phyloP scores from a whole-genome alignment of 1,139 yeast species.

The Suhomyces coccinellae region DNA sequence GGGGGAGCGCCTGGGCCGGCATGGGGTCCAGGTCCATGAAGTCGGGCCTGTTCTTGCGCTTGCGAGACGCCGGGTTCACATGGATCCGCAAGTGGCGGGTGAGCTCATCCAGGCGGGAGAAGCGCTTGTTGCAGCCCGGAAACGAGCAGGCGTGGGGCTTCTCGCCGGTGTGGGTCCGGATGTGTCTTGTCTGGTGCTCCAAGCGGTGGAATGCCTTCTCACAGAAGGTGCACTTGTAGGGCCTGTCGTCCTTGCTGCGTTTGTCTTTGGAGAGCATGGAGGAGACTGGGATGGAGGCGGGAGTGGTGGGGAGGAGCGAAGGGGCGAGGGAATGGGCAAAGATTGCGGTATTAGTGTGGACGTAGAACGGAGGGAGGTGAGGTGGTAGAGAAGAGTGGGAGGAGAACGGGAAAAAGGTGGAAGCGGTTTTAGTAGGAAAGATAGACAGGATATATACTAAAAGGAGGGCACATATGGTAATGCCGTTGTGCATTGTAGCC shows the following conservation, averaged over 20 bases:
- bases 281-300: neutral
- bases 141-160: conserved; percentile 87
- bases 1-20: neutral
- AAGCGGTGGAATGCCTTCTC: conserved; percentile 88
- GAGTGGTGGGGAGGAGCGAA: too few species aligned
- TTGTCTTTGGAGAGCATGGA: conserved; percentile 11
- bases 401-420: neutral
- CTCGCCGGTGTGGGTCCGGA: conserved; percentile 94
- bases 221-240: conserved; percentile 90
- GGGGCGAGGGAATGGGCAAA: too few species aligned
- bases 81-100: conserved; percentile 90
- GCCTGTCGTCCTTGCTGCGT: conserved; percentile 41
- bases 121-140: conserved; percentile 84
- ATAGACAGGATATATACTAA: neutral
- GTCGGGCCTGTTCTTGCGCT: conserved; percentile 17
- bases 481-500: neutral
- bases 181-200: conserved; percentile 93
- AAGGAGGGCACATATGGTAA: neutral
- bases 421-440: neutral
- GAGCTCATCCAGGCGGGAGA: conserved; percentile 85
- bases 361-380: neutral
- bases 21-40: conserved; percentile 1
- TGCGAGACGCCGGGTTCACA: conserved; percentile 55
- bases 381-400: neutral
- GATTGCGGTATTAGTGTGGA: too few species aligned